phyloP scores from a whole-genome alignment of 148 eudicot genomes.

The Cornus florida region DNA sequence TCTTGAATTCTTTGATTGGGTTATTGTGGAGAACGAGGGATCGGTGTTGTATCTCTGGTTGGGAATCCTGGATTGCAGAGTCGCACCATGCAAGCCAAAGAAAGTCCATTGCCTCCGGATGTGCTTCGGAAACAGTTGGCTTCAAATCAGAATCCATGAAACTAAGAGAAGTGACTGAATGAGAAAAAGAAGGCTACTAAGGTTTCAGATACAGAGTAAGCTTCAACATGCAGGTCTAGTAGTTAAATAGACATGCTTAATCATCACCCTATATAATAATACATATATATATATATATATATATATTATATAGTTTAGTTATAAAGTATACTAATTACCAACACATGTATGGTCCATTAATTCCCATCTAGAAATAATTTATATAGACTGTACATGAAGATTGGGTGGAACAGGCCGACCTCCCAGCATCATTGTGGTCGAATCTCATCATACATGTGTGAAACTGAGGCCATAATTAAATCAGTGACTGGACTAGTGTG shows the following conservation, averaged over 20 bases:
- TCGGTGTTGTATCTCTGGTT: constrained; percentile 44
- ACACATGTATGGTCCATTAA: too few species aligned
- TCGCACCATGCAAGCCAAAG: constrained; percentile 87
- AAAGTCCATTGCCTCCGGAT: constrained; percentile 93
- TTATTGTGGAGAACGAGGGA: constrained; percentile 42
- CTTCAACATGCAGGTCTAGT: neutral
- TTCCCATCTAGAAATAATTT: too few species aligned
- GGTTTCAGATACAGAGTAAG: neutral
- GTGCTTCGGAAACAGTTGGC: constrained; percentile 65
- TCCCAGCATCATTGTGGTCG: constrained; percentile 24
- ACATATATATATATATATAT: neutral
- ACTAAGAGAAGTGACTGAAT: constrained; percentile 2
- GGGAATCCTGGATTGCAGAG: constrained; percentile 76
- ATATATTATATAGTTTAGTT: neutral
- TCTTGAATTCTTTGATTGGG: constrained; percentile 31
- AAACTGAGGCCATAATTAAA: neutral
- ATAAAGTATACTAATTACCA: too few species aligned
- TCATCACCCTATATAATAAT: neutral
- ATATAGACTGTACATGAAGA: neutral
- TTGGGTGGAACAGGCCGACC: constrained; percentile 29
- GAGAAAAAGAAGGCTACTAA: neutral
- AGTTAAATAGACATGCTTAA: constrained; percentile 14
- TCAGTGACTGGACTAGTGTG: neutral
- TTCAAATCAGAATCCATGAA: constrained; percentile 53
- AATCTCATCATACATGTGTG: neutral